Conservation (phyloP, 345 rosid species). For the Limnanthes douglasii region DNA sequence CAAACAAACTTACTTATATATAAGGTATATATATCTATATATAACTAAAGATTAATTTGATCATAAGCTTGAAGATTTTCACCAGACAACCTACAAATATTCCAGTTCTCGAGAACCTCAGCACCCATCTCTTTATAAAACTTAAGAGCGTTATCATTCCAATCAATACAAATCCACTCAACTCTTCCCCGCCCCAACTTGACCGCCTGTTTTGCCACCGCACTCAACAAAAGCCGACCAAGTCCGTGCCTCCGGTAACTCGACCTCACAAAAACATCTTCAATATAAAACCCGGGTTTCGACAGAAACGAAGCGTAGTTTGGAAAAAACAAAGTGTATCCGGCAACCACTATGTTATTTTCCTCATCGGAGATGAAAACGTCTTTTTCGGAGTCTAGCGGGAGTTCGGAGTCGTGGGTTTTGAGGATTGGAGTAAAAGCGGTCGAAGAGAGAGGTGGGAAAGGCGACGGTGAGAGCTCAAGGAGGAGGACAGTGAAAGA, state of each 20-base stretch:
- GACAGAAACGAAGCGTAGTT: slow-evolving; percentile 32
- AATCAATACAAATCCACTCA: slow-evolving; percentile 47
- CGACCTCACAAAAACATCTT: slow-evolving; percentile 44
- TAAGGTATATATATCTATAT: too few relatives aligned
- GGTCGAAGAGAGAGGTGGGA: slow-evolving; percentile 9
- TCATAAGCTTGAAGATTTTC: slow-evolving; percentile 28
- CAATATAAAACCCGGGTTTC: slow-evolving; percentile 47
- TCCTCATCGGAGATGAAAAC: slow-evolving; percentile 9
- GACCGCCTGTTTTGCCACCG: slow-evolving; percentile 50
- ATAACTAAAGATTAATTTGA: too few relatives aligned
- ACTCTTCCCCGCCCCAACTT: slow-evolving; percentile 46
- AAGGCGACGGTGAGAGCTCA: slow-evolving; percentile 32
- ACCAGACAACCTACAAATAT: slow-evolving; percentile 42
- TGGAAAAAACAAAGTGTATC: slow-evolving; percentile 38
- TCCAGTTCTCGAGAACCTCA: slow-evolving; percentile 26
- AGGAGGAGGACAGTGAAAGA: slow-evolving; percentile 53
- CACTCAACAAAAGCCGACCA: slow-evolving; percentile 35
- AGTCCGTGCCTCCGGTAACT: slow-evolving; percentile 36
- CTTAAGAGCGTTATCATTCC: slow-evolving; percentile 44
- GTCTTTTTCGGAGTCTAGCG: slow-evolving; percentile 17
- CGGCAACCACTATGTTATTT: slow-evolving; percentile 20
- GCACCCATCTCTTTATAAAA: slow-evolving; percentile 53
- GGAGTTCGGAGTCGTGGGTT: slow-evolving; percentile 15
- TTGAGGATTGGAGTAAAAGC: slow-evolving; percentile 18
- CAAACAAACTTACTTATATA: too few relatives aligned